Evolutionary conservation across 345 rosid species (phyloP).

Genomic region (Eucalyptus tenuipes): DNA sequence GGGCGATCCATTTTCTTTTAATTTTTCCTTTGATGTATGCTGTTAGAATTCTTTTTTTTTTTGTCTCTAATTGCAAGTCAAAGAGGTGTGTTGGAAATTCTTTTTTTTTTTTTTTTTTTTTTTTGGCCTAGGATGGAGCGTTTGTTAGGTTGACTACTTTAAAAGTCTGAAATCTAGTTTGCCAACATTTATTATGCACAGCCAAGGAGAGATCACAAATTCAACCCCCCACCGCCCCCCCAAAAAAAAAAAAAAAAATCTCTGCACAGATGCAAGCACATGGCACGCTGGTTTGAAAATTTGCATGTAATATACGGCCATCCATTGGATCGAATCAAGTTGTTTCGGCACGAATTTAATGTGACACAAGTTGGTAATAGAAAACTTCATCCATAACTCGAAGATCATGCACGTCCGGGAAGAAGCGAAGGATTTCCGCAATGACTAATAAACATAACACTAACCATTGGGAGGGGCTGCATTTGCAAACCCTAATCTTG

Average conservation of each 20-base stretch:
- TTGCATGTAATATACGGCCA: not conserved
- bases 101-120: too few relatives aligned
- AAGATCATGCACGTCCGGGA: not conserved
- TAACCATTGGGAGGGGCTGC: not conserved
- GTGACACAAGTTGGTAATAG: not conserved
- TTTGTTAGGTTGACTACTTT: not conserved
- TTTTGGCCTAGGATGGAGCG: not conserved
- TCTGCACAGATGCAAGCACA: not conserved
- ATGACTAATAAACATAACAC: not conserved
- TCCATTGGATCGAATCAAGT: not conserved
- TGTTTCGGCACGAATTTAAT: not conserved
- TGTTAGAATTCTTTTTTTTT: not conserved
- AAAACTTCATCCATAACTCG: not conserved
- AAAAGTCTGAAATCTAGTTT: not conserved
- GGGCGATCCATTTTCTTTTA: not conserved
- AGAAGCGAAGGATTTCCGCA: too few relatives aligned
- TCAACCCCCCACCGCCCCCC: not conserved
- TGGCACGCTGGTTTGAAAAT: not conserved
- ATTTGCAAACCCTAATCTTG: not conserved
- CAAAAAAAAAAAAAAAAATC: not conserved
- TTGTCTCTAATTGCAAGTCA: not conserved
- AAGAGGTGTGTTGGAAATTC: not conserved
- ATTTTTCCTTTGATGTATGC: not conserved
- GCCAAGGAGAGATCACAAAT: not conserved
- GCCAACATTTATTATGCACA: not conserved